Evolutionary conservation across 768 basidiomycete species (phyloP), one percentile per base, ranked within the genome.

Genomic region (Termitomyces sp.): DNA sequence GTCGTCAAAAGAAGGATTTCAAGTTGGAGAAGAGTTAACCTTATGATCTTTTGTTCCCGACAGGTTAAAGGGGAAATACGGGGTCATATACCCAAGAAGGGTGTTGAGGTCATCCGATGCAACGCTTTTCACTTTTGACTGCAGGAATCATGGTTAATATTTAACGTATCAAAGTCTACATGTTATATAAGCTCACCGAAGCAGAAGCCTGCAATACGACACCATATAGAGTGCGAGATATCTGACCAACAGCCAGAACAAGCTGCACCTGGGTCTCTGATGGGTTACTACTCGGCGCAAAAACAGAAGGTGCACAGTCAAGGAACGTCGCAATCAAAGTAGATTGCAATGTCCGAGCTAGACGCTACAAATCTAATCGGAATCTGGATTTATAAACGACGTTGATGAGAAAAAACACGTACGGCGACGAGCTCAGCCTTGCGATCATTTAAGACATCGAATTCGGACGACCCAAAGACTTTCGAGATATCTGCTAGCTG

Each of bases 291-390:
- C 79, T 81, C 0, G 90, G 88, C 4, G 86, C 80, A 71, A 96
- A 95, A 2, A 89, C 90, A 15, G 81, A 68, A 2, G 95, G 92
- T 4, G 92, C 92, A 62, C 84, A 84, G 69, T 98, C 95, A 22
- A 98, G 81, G 71, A 93, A 92, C 1, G 90, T 86, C 22, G 92
- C 86, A 2, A 93, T 74, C 12, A 98, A 75, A 10, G 86, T 86
- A 3, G 92, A 79, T 64, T 94, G 84, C n/a, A 98, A 71, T 15
- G 86, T 81, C 53, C 81, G 79, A 56, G 88, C 83, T 28, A 97
- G 75, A 68, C 81, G 82, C 89, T 91, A 61, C 18, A 58, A 46
- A 34, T 20, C 24, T 44, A 42, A 26, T 56, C 28, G 48, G 13
- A n/a, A 31, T 37, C 22, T 42, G 34, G 12, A 26, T 34, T 31